Evolutionary conservation across 768 basidiomycete species (phyloP).

Genomic region (Mycena amicta): DNA sequence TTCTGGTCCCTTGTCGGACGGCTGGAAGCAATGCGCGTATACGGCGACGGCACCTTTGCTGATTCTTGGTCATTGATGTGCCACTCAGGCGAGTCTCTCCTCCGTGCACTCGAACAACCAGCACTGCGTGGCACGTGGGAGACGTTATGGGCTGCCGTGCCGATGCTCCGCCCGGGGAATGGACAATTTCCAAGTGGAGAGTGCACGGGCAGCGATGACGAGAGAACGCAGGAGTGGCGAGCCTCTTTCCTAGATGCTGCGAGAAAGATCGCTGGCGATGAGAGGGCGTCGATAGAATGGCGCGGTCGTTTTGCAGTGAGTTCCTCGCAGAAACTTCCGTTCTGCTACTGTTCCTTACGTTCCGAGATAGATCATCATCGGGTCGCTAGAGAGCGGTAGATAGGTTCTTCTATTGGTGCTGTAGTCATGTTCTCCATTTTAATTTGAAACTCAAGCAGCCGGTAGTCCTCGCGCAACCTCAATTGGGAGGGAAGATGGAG

Average conservation of each 20-base stretch:
- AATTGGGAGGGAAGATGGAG: no score
- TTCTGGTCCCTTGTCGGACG: conserved; percentile 17
- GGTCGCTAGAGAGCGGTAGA: no score
- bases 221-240: background rate
- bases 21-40: conserved; percentile 8
- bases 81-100: conserved; percentile 7
- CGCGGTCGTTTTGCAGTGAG: conserved; percentile 12
- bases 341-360: no score
- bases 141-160: conserved; percentile 17
- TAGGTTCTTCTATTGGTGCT: no score
- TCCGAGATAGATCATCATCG: no score
- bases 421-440: no score
- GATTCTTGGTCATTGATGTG: conserved; percentile 12
- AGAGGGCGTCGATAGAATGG: conserved; percentile 7
- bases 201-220: background rate
- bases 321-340: no score
- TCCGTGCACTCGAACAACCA: conserved; percentile 14
- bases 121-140: conserved; percentile 14
- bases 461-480: no score
- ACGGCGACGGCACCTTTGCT: background rate
- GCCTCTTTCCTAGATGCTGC: conserved; percentile 2
- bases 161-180: conserved; percentile 2
- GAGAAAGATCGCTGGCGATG: conserved; percentile 2
- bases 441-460: no score
- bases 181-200: background rate